Base-by-base conservation (phyloP, 2,329 filamentous ascomycete species). In the Fusarium marasasianum region DNA sequence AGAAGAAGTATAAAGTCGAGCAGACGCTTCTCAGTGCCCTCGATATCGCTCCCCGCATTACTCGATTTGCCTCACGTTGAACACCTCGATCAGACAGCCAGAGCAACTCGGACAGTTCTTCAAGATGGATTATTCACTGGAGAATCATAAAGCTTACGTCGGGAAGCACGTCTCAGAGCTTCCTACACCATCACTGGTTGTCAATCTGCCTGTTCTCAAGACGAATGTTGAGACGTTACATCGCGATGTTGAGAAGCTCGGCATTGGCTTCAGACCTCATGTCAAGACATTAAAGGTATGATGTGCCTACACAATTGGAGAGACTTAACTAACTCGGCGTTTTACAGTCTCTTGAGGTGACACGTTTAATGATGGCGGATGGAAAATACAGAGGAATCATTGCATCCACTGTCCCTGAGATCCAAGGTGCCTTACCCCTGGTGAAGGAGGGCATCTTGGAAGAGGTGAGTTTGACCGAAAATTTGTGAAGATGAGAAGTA, bases 201-300 rank as follows among this genome's bases (percentile, higher is more conserved):
- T 86, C 38, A 83, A 80, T 72, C 78, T 82, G 54, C 80, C 82
- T 1, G 73, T 82, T 3, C 69, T 86, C 7, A 79, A 85, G 74
- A 77, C 67, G 40, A 86, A 86, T 54, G 80, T 83, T 44, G 73
- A 80, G 7, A 77, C 67, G 12, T 67, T 86, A 4, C 81, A 82
- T 24, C 73, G 75, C 4, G 83, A 86, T 80, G 83, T 85, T 15
- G 79, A 84, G 29, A 77, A 76, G 24, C 69, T 84, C 0, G 81
- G 80, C 0, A 81, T 86, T 35, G 66, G 73, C 8, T 85, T 86
- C 33, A 75, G 84, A 26, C 83, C 84, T 24, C 84, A 86, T 71
- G 81, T 86, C n/a, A 86, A 86, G 72, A 86, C 84, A 1, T 78
- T 85, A 31, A 86, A 86, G 79, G 84, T 83, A 44, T 6, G 40